Evolutionary conservation across 2,329 filamentous ascomycete genomes (phyloP), one percentile per base, ranked within the genome.

Genomic region (Purpureocillium takamizusanense): DNA sequence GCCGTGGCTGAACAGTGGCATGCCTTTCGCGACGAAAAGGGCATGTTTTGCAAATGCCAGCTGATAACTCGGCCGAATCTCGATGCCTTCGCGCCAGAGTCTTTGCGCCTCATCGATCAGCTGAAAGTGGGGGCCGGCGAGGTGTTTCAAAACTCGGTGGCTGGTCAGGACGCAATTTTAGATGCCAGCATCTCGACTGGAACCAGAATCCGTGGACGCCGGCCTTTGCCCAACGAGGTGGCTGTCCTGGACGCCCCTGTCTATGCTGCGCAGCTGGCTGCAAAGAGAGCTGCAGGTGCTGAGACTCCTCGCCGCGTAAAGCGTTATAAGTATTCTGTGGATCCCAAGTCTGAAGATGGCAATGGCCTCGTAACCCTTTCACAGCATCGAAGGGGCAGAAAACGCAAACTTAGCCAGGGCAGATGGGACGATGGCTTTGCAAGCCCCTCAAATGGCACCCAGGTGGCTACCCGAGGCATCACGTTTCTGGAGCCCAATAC

Each of bases 191-290:
- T 16, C 18, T 31, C 37, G 13, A 33, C 29, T 10, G 39, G 40
- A 5, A 31, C 40, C 18, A 57, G 53, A 33, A 16, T 36, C 11
- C 54, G 54, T 9, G 57, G 61, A 33, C 56, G 63, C 38, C 55
- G 64, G 39, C 47, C 54, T 46, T 59, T 66, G 35, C 57, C 60
- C 3, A 51, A 61, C 9, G 66, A 69, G 36, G 61, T 75, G 14
- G 68, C 70, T 28, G 59, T 65, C n/a, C 50, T 75, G 21, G 61
- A 65, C 37, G 71, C 71, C 2, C 71, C 71, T 3, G 66, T 72
- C 21, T 75, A 75, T 50, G 59, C 52, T n/a, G 58, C 59, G 9
- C 60, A 63, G 44, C 40, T 54, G 35, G 54, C 59, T 11, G 51
- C 56, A 9, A 63, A 61, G 42, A 55, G 54, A 27, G 49, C 44